Evolutionary conservation across 2,329 filamentous ascomycete genomes (phyloP), one percentile per base, ranked within the genome.

Genomic region (Fonsecaea erecta): DNA sequence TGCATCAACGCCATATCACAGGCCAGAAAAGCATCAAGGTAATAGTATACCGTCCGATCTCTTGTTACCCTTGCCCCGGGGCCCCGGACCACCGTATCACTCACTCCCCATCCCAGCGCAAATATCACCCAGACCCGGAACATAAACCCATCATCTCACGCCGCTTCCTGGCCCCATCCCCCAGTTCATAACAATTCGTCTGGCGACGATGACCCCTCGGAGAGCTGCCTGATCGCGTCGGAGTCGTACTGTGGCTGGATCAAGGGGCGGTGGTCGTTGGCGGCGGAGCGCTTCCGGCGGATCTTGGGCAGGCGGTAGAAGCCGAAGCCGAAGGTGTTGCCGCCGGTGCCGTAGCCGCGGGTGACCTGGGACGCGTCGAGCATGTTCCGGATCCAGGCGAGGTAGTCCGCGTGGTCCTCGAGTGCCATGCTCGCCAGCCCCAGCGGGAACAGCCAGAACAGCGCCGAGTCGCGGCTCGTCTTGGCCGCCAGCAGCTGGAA

Each of bases 401-500:
- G n/a, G 32, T 66, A 66, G 16, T 58, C 59, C 3, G n/a, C 1
- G 16, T 68, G 28, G 56, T 63, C 63, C 43, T 68, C 66, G 24
- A 66, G 55, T 6, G 65, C 63, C 7, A 30, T 63, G 43, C 63
- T 62, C 14, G 66, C 66, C 24, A 68, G 40, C 1, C 66, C 66
- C 16, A 68, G 16, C 11, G 66, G 66, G 30, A 68, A 63, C 21
- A 68, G 46, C 66, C 66, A 68, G 46, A 68, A 68, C 24, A 68
- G 37, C 7, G 63, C 63, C 30, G 63, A 65, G 28, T 63, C 63
- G 6, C 34, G 53, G n/a, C 46, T 58, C 14, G 40, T 56, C 8
- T 48, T 46, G 58, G 40, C 37, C 32, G 64, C 54, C 9, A 60
- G 35, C 8, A 68, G 59, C 55, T 68, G 66, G 54, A 60, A 68